Conservation (phyloP, 2,329 filamentous ascomycete genomes). For the Fusarium graminum region DNA sequence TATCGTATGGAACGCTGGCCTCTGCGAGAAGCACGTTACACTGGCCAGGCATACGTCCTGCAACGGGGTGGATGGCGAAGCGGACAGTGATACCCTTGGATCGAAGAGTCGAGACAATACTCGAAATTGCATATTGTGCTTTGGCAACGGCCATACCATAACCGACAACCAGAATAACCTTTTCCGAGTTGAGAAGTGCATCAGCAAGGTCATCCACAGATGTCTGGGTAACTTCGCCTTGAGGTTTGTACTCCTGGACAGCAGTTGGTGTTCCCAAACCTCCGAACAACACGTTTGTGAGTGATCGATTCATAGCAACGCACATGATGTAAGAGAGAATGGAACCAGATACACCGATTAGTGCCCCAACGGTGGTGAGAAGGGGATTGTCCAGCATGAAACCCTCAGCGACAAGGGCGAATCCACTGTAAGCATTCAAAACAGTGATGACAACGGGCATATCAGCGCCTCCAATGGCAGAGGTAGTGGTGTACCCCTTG, state of each 20-base stretch:
- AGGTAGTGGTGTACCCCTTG: constrained; percentile 89
- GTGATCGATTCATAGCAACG: constrained; percentile 89
- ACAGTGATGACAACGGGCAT: constrained; percentile 95
- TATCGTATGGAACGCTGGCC: constrained; percentile 89
- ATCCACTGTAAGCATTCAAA: constrained; percentile 90
- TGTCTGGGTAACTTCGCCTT: constrained; percentile 83
- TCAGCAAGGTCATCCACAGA: constrained; percentile 86
- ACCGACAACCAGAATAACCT: constrained; percentile 89
- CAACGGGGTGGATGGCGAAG: constrained; percentile 91
- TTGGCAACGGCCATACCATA: constrained; percentile 97
- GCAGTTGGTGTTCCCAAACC: constrained; percentile 76
- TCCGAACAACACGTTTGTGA: constrained; percentile 91
- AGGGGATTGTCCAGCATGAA: constrained; percentile 92
- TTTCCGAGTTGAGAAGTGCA: constrained; percentile 79
- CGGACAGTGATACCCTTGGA: constrained; percentile 82
- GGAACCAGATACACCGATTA: constrained; percentile 90
- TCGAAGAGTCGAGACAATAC: constrained; percentile 82
- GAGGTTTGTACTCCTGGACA: constrained; percentile 76
- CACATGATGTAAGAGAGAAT: constrained; percentile 91
- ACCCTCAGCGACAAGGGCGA: constrained; percentile 89
- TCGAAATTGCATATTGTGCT: constrained; percentile 89
- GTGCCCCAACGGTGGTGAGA: constrained; percentile 84
- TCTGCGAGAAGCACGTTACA: constrained; percentile 93
- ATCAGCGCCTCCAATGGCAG: constrained; percentile 91
- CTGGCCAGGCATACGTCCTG: constrained; percentile 92